Evolutionary conservation across 805 yeast species (phyloP), one percentile per base, ranked within the genome.

Genomic region (Saturnispora dispora): DNA sequence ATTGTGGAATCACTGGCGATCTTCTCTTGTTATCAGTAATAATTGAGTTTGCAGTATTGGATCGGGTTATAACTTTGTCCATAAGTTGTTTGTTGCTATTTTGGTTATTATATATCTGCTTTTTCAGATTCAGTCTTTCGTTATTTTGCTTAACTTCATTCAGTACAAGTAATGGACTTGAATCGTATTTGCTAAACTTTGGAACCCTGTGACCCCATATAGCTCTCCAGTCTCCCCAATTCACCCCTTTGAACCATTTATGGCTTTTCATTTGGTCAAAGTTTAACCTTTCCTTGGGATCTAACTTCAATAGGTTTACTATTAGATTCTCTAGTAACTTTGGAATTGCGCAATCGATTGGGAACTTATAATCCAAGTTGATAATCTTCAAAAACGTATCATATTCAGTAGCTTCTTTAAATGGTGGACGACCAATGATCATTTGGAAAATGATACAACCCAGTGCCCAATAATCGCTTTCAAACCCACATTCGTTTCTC

Each of bases 401-500:
- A 63, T 86, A 82, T 67, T 89, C 96, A 20, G 88, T 87, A 20
- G 76, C 70, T 0, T 95, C 96, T 64, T 89, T 85, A 65, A 89
- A 89, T 0, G 97, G 96, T 2, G 96, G 96, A 23, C 71, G 69
- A 0, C 96, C 96, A 44, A 84, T 81, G 48, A 87, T 76, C 61
- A 90, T 76, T 66, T 89, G 97, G 64, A 75, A 89, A 39, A 90
- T 67, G 36, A 89, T 85, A 66, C 97, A 89, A 1, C 96, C 97
- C 51, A 88, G 66, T 1, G 97, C 96, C 97, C 97, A 89, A n/a
- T 87, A 68, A 64, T 89, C 97, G 32, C 91, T 76, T 55, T 83
- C 84, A 61, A 80, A 85, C 18, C 95, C 93, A 62, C 96, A 88
- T 36, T 77, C 73, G 64, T 91, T 93, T 59, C 78, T 75, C 46